Percentiles rank a stretch among this genome's conserved stretches.
phyloP scores from a whole-genome alignment of 1,284 basidiomycete species.

The Apiotrichum akiyoshidainum region DNA sequence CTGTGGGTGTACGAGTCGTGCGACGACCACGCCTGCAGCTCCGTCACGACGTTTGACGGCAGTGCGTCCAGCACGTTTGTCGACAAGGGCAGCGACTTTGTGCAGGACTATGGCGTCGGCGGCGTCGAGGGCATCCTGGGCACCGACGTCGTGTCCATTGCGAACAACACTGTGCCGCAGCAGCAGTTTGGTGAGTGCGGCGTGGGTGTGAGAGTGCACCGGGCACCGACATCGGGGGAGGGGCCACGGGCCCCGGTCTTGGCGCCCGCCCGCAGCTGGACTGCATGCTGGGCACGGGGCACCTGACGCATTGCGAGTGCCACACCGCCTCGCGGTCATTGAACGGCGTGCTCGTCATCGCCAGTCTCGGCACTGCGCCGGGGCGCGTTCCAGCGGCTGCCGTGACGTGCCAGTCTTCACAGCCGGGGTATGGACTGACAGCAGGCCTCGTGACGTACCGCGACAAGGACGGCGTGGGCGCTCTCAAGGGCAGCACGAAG shows the following conservation, averaged over 20 bases:
- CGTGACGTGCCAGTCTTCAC: not conserved
- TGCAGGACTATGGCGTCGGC: constrained; percentile 1
- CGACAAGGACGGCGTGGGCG: constrained; percentile 34
- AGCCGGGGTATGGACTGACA: not conserved
- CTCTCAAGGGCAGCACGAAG: constrained; percentile 27
- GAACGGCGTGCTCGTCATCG: not conserved
- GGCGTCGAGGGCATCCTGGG: not conserved
- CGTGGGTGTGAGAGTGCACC: constrained; percentile 22
- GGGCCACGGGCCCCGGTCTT: too few relatives aligned
- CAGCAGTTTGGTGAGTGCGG: constrained; percentile 21
- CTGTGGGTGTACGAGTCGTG: constrained; percentile 19
- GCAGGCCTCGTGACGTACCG: constrained; percentile 28
- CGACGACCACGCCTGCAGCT: not conserved
- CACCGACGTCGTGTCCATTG: not conserved
- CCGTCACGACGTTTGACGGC: constrained; percentile 33
- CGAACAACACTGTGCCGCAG: not conserved
- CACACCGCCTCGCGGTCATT: too few relatives aligned
- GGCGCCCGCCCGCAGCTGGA: too few relatives aligned
- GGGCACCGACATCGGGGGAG: too few relatives aligned
- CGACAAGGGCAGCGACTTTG: constrained; percentile 15
- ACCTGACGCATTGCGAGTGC: too few relatives aligned
- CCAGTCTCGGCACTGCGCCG: not conserved
- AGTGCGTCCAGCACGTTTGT: constrained; percentile 32
- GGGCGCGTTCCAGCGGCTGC: too few relatives aligned
- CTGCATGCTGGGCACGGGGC: too few relatives aligned